These are phyloP conservation scores for Cylindrodendrum hubeiense DNA, from an alignment of 2,329 filamentous ascomycete genomes.

Conservation along the genomic window DNA sequence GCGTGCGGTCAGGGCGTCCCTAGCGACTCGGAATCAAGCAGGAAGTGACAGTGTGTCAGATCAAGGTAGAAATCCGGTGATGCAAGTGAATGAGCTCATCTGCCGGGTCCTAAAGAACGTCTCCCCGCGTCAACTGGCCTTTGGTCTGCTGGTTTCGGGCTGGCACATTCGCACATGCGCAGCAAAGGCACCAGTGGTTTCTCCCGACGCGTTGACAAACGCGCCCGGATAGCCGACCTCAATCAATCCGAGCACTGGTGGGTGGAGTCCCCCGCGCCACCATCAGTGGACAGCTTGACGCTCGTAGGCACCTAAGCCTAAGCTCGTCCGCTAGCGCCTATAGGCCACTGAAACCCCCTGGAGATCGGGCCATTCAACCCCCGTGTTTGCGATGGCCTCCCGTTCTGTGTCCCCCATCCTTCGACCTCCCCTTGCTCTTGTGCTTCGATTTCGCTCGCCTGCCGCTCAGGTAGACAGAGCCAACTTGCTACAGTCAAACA, in stretches of 20 bases:
- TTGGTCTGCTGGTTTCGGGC: neutral
- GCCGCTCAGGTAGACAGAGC: neutral
- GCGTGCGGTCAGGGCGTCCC: neutral
- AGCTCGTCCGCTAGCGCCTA: conserved; percentile 8
- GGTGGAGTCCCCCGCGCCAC: conserved; percentile 10
- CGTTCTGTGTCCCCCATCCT: neutral
- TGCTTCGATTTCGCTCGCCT: conserved; percentile 3
- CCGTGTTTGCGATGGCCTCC: conserved; percentile 4
- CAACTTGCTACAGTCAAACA: neutral
- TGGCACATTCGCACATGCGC: conserved; percentile 11
- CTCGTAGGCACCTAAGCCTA: neutral
- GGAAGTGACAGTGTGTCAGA: neutral
- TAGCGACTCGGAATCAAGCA: neutral
- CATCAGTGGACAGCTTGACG: conserved; percentile 16
- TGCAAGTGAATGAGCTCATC: neutral
- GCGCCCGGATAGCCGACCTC: conserved; percentile 21
- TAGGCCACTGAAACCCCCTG: conserved; percentile 22
- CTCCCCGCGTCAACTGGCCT: conserved; percentile 7
- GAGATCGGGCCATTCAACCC: conserved; percentile 14
- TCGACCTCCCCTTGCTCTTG: conserved; percentile 3
- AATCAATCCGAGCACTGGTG: neutral
- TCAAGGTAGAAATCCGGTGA: neutral
- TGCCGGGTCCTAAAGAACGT: neutral
- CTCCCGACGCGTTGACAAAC: conserved; percentile 33
- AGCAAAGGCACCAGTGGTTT: conserved; percentile 2